These are phyloP conservation scores for Raddia distichophylla DNA, from an alignment of 176 grass and related monocot species.

Conservation along the genomic window DNA sequence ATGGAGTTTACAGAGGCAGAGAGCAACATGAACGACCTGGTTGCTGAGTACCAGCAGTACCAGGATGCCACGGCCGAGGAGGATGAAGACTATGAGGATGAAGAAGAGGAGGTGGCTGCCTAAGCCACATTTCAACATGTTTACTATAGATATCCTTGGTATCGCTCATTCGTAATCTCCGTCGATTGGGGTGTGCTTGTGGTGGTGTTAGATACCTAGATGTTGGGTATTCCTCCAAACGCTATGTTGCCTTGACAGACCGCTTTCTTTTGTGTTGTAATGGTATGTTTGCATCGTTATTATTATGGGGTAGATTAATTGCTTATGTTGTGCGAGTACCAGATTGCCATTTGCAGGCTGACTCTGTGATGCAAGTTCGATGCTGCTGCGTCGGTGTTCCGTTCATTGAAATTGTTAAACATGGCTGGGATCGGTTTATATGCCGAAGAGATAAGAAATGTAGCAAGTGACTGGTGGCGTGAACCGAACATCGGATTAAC, in stretches of 20 bases:
- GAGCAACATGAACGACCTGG: conserved; percentile 93
- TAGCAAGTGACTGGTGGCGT: too few species aligned
- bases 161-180: neutral
- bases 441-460: too few species aligned
- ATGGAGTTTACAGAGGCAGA: conserved; percentile 92
- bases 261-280: conserved; percentile 31
- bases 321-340: conserved; percentile 1
- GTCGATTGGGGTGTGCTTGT: conserved; percentile 35
- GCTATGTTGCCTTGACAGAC: conserved; percentile 29
- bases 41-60: conserved; percentile 90
- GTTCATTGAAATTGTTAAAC: too few species aligned
- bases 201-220: conserved; percentile 38
- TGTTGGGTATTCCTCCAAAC: conserved; percentile 20
- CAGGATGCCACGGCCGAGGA: conserved; percentile 68
- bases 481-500: too few species aligned
- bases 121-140: neutral
- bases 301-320: conserved; percentile 36
- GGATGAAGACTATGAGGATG: conserved; percentile 64
- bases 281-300: conserved; percentile 21
- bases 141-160: conserved; percentile 32
- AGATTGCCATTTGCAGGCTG: neutral
- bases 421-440: too few species aligned
- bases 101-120: conserved; percentile 46
- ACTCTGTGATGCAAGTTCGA: too few species aligned
- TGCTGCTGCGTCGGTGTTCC: too few species aligned